Percentiles rank a stretch among this genome's conserved stretches.
Conservation (phyloP, 1,284 basidiomycete species). For the Boletus calvinii region DNA sequence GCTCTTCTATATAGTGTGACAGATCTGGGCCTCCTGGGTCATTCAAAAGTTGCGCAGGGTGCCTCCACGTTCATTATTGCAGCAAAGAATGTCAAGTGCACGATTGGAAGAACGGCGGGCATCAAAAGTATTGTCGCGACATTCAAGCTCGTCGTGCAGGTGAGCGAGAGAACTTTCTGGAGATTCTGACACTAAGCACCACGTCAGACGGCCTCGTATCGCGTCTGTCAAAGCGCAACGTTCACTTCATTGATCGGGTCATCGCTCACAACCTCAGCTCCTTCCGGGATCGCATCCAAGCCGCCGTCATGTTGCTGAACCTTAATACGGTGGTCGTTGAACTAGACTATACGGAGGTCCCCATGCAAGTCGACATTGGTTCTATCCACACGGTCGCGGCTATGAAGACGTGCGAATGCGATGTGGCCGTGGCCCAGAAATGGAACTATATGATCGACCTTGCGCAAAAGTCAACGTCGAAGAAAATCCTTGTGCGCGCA, state of each 20-base stretch:
- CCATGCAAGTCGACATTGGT: slow-evolving; percentile 22
- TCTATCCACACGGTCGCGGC: slow-evolving; percentile 7
- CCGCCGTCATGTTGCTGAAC: background rate
- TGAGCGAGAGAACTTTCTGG: slow-evolving; percentile 6
- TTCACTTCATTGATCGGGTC: slow-evolving; percentile 29
- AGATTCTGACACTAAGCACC: slow-evolving; percentile 1
- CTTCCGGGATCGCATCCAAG: slow-evolving; percentile 23
- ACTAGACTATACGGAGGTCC: slow-evolving; percentile 28
- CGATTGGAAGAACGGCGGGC: slow-evolving; percentile 31
- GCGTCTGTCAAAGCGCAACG: slow-evolving; percentile 26
- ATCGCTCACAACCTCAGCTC: slow-evolving; percentile 21
- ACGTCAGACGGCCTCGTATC: slow-evolving; percentile 23
- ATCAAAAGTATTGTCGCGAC: slow-evolving; percentile 28
- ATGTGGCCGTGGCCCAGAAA: slow-evolving; percentile 23
- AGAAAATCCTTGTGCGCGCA: slow-evolving; percentile 30
- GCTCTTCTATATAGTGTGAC: slow-evolving; percentile 18
- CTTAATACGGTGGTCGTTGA: slow-evolving; percentile 25
- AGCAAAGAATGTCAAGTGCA: slow-evolving; percentile 33
- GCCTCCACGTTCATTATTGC: slow-evolving; percentile 32
- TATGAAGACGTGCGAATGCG: slow-evolving; percentile 26
- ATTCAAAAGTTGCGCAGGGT: slow-evolving; percentile 30
- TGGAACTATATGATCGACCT: slow-evolving; percentile 32
- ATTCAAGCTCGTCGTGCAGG: slow-evolving; percentile 30
- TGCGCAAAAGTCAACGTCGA: slow-evolving; percentile 23
- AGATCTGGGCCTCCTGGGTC: slow-evolving; percentile 28